A percentile compares a stretch with the other conserved stretches of the same genome.
phyloP scores from a whole-genome alignment of 345 rosid genomes.

The Corchorus olitorius region DNA sequence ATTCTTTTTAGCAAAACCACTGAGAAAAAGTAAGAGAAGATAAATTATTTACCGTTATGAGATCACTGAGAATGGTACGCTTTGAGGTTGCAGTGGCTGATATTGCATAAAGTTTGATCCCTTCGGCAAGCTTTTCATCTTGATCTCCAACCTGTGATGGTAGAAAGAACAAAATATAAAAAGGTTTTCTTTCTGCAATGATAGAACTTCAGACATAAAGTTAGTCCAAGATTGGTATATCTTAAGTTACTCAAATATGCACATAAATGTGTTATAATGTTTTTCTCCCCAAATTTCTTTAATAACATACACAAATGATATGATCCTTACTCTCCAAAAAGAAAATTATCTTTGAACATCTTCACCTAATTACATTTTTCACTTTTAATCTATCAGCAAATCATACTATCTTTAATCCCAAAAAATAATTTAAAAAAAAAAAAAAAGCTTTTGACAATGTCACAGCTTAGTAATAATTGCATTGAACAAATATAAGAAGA shows the following conservation, averaged over 20 bases:
- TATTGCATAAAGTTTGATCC: slow-evolving; percentile 87
- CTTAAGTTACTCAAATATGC: not conserved
- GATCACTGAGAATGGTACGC: slow-evolving; percentile 84
- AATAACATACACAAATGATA: not conserved
- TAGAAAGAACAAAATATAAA: slow-evolving; percentile 9
- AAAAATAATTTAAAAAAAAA: not conserved
- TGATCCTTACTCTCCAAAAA: not conserved
- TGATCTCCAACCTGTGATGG: slow-evolving; percentile 79
- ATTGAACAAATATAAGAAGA: not conserved
- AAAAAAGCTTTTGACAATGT: not conserved
- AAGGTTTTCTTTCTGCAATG: not conserved
- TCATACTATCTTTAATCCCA: no score
- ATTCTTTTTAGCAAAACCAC: not conserved
- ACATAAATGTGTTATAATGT: not conserved
- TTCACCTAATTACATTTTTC: not conserved
- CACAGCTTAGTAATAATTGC: not conserved
- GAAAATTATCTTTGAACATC: not conserved
- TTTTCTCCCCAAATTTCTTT: not conserved
- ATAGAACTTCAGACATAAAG: not conserved
- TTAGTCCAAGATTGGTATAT: not conserved
- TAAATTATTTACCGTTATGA: slow-evolving; percentile 61
- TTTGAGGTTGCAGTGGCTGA: slow-evolving; percentile 78
- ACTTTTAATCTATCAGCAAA: not conserved
- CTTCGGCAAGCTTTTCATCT: slow-evolving; percentile 95
- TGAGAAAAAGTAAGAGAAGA: slow-evolving; percentile 6